phyloP scores from a whole-genome alignment of 2,329 filamentous ascomycete species.

The Xylaria arbuscula region DNA sequence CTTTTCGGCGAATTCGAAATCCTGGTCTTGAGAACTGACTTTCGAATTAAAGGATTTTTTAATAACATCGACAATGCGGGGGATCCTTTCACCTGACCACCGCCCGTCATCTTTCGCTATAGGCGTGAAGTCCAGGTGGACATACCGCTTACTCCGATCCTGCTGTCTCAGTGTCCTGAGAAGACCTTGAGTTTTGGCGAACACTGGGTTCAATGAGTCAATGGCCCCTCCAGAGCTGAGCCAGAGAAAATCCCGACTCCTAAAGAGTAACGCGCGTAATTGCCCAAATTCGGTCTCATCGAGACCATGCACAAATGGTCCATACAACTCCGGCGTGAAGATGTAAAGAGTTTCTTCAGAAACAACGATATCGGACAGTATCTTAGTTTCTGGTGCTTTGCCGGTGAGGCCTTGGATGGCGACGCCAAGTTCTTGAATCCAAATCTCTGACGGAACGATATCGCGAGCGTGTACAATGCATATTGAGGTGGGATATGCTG shows the following conservation, averaged over 20 bases:
- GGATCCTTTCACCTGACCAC: neutral
- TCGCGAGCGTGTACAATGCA: neutral
- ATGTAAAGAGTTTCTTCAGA: neutral
- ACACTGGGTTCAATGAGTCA: slow-evolving; percentile 12
- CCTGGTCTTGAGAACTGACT: neutral
- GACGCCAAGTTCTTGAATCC: neutral
- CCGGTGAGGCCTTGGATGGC: neutral
- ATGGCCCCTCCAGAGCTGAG: slow-evolving; percentile 29
- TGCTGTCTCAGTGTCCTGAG: slow-evolving; percentile 35
- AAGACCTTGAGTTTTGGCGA: slow-evolving; percentile 28
- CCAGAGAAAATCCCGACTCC: slow-evolving; percentile 7
- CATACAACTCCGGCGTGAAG: neutral
- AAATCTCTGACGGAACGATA: neutral
- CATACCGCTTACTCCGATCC: slow-evolving; percentile 31
- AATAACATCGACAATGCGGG: neutral
- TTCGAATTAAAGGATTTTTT: neutral
- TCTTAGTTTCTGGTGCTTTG: neutral
- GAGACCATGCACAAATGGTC: neutral
- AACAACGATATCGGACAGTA: neutral
- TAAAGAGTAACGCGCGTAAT: neutral
- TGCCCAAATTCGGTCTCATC: neutral
- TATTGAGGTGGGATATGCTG: neutral
- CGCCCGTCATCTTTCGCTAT: too few relatives aligned
- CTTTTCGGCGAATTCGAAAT: neutral
- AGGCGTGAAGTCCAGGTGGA: slow-evolving; percentile 37